Conservation (phyloP, 1,284 basidiomycete species). For the Pterula multifida region DNA sequence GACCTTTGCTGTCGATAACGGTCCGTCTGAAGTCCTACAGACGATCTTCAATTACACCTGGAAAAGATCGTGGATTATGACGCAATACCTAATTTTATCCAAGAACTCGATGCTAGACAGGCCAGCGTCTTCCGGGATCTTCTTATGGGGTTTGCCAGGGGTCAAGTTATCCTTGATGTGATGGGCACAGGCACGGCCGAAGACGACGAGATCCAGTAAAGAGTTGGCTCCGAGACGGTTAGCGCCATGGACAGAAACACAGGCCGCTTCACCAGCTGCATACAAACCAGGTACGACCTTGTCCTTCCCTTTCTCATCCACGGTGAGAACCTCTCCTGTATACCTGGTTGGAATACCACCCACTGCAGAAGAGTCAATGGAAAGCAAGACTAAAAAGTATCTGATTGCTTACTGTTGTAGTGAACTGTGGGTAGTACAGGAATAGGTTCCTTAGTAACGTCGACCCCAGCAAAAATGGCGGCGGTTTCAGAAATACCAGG, state of each 20-base stretch:
- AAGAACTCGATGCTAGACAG: constrained; percentile 80
- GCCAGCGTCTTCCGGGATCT: constrained; percentile 82
- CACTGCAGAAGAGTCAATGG: constrained; percentile 42
- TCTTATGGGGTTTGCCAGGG: constrained; percentile 87
- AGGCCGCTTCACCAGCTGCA: constrained; percentile 97
- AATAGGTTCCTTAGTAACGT: constrained; percentile 99
- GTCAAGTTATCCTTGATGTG: constrained; percentile 91
- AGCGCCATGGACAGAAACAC: constrained; percentile 98
- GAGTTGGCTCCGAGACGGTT: constrained; percentile 99
- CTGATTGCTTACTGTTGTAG: constrained; percentile 69
- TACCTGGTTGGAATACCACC: constrained; percentile 99
- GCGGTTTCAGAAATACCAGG: constrained; percentile 99
- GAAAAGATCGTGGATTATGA: background rate
- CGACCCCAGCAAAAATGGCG: constrained; percentile 97
- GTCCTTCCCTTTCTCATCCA: constrained; percentile 83
- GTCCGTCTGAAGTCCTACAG: constrained; percentile 63
- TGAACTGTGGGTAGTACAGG: constrained; percentile 94
- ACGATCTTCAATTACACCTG: constrained; percentile 1
- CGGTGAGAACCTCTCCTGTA: constrained; percentile 92
- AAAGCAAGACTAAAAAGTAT: constrained; percentile 8
- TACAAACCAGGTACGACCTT: constrained; percentile 94
- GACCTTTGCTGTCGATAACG: constrained; percentile 82
- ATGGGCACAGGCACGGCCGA: constrained; percentile 96
- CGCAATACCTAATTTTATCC: constrained; percentile 72
- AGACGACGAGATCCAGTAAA: constrained; percentile 97